Conservation (phyloP, 2,329 filamentous ascomycete genomes). For the Fusarium virguliforme region DNA sequence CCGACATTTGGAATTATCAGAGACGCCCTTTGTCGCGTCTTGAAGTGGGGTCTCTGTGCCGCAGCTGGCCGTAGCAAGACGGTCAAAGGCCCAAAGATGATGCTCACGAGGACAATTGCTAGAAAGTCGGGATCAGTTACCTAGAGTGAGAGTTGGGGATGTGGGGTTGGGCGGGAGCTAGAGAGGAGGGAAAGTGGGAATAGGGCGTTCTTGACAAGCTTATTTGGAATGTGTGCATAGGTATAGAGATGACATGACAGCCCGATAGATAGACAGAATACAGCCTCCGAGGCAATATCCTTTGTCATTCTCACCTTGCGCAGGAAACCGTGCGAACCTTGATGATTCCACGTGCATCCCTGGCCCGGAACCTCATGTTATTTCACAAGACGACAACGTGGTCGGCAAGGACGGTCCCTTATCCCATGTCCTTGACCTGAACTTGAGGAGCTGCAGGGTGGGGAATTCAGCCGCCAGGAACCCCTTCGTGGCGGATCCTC, state of each 20-base stretch:
- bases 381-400: constrained; percentile 7
- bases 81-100: background rate
- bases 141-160: constrained; percentile 18
- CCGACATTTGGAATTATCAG: constrained; percentile 11
- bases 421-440: background rate
- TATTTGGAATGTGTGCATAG: constrained; percentile 6
- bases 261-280: background rate
- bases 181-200: constrained; percentile 23
- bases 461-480: background rate
- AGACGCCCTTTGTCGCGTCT: constrained; percentile 42
- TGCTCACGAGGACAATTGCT: constrained; percentile 27
- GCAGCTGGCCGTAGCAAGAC: constrained; percentile 37
- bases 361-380: background rate
- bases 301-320: background rate
- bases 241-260: background rate
- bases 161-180: constrained; percentile 41
- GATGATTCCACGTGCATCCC: background rate
- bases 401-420: background rate
- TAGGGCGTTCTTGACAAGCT: constrained; percentile 48
- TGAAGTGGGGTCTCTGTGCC: constrained; percentile 26
- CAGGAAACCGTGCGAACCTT: background rate
- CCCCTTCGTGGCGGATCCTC: constrained; percentile 23
- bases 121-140: constrained; percentile 3
- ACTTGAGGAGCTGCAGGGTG: constrained; percentile 11
- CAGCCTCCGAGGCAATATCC: background rate